These are phyloP conservation scores for Tetracladium marchalianum DNA, from an alignment of 495 filamentous ascomycete species.

Conservation along the genomic window DNA sequence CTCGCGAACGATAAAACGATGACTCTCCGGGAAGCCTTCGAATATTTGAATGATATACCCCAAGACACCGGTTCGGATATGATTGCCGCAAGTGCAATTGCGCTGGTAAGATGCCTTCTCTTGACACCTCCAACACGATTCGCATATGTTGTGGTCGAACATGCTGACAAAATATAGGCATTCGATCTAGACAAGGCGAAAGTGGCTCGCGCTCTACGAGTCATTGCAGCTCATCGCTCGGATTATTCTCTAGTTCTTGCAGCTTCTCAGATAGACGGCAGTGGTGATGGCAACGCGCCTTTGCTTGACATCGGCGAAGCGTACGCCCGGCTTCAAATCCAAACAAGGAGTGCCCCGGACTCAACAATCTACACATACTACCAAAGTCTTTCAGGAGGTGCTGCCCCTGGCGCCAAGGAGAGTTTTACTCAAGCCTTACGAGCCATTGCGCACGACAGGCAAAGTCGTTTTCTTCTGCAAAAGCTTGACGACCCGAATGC, in stretches of 20 bases:
- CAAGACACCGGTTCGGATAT: slow-evolving; percentile 17
- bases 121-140: neutral
- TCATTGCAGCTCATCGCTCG: slow-evolving; percentile 12
- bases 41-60: slow-evolving; percentile 12
- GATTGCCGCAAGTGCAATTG: slow-evolving; percentile 17
- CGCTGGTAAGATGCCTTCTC: slow-evolving; percentile 8
- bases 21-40: slow-evolving; percentile 17
- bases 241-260: slow-evolving; percentile 11
- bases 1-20: slow-evolving; percentile 18
- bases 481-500: slow-evolving; percentile 23
- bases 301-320: slow-evolving; percentile 15
- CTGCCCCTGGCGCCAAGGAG: slow-evolving; percentile 17
- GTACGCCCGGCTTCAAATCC: slow-evolving; percentile 19
- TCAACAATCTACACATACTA: slow-evolving; percentile 18
- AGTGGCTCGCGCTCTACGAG: slow-evolving; percentile 15
- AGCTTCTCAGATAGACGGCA: slow-evolving; percentile 13
- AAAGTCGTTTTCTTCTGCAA: slow-evolving; percentile 16
- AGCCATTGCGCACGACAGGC: slow-evolving; percentile 17
- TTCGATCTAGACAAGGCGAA: slow-evolving; percentile 16
- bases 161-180: slow-evolving; percentile 5
- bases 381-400: slow-evolving; percentile 9
- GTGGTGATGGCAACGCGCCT: neutral
- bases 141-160: neutral
- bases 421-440: slow-evolving; percentile 19
- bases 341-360: slow-evolving; percentile 8